Base-by-base conservation (phyloP, 2,329 filamentous ascomycete species). In the Graphiopsis chlorocephala region DNA sequence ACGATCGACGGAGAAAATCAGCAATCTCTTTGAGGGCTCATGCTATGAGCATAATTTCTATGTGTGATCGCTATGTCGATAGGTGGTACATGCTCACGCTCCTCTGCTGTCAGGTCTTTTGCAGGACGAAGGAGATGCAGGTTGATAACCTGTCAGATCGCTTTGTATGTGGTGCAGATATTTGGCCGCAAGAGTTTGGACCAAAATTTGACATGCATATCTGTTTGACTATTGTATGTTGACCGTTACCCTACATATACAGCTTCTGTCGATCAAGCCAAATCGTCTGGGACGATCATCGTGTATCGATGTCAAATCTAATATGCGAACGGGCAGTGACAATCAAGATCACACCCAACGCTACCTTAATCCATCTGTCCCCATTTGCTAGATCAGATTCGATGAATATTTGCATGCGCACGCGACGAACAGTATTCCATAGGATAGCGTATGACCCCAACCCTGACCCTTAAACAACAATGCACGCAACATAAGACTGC, bases 371-470 rank as follows among this genome's bases (percentile, higher is more conserved):
- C 7, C 33, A 17, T 15, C 15, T 17, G 14, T 5, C 5, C 7
- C 1, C 15, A 15, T 6, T 35, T 7, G 33, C 20, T 45, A 42
- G 7, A 15, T 45, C 38, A 15, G 11, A 15, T 1, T 7, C 38
- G 38, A 42, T 2, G 5, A 20, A 15, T 2, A 10, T 2, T 10
- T 17, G 20, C 11, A 42, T n/a, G 11, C 17, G 17, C 17, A 17
- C 3, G 5, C 12, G 14, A 23, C n/a, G n/a, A 3, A 20, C 23
- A 45, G n/a, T 10, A 45, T 45, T 45, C 2, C n/a, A 45, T 45
- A 10, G 8, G 3, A 1, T 23, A 1, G 4, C 1, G 0, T 4
- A 1, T 4, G 0, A 45, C 38, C 7, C 38, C n/a, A 45, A 45
- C 38, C 38, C 38, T 45, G n/a, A 45, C 38, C 38, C 29, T 31